Percentiles rank a stretch among this genome's conserved stretches.
These are phyloP conservation scores for Scheffersomyces stambukii DNA, from an alignment of 1,139 yeast species.

Conservation along the genomic window DNA sequence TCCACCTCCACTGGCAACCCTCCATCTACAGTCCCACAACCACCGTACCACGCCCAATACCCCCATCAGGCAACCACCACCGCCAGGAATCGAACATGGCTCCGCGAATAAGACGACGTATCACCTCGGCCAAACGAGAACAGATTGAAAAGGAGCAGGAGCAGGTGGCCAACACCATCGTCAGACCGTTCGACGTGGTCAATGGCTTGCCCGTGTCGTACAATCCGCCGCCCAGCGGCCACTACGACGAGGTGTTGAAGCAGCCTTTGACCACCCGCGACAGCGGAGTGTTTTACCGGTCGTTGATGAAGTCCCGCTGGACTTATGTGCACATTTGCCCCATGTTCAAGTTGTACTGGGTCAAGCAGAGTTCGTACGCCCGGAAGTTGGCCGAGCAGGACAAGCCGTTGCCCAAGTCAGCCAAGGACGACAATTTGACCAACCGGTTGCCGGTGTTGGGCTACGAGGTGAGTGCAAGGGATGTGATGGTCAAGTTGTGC, in stretches of 20 bases:
- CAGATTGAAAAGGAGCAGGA: conserved; percentile 47
- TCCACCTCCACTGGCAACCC: no score
- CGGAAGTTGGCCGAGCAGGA: conserved; percentile 36
- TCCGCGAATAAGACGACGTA: conserved; percentile 44
- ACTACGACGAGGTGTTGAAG: conserved; percentile 48
- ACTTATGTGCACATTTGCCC: conserved; percentile 67
- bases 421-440: conserved; percentile 19
- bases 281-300: conserved; percentile 65
- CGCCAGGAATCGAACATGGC: conserved; percentile 30
- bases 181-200: conserved; percentile 64
- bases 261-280: conserved; percentile 71
- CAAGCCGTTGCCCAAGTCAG: conserved; percentile 22
- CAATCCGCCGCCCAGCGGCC: conserved; percentile 48
- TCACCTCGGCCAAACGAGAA: conserved; percentile 44
- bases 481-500: conserved; percentile 83
- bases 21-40: no score
- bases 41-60: no score
- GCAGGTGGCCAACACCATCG: conserved; percentile 37
- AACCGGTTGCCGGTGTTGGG: conserved; percentile 42
- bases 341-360: conserved; percentile 80
- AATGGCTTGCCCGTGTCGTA: conserved; percentile 70
- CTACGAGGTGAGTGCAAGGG: conserved; percentile 58
- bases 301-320: conserved; percentile 70
- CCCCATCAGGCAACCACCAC: background rate
- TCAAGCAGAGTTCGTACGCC: conserved; percentile 52